Evolutionary conservation across 495 filamentous ascomycete genomes (phyloP).

Genomic region (Aspergillus egyptiacus): DNA sequence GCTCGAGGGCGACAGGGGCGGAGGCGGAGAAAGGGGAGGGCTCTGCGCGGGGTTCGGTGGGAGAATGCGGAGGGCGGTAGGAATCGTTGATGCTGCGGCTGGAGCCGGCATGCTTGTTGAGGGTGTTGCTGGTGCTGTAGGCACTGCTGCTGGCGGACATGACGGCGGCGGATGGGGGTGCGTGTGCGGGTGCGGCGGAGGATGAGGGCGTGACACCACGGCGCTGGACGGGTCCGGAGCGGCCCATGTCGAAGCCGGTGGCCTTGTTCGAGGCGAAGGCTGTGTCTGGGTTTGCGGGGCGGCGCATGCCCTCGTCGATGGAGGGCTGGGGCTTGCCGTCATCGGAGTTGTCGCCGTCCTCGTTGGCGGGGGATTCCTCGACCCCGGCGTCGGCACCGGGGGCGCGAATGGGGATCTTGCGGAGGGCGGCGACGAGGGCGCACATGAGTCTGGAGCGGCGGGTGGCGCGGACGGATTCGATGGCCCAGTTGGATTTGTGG

Average conservation of each 20-base stretch:
- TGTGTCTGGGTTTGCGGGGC: conserved; percentile 8
- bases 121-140: conserved; percentile 36
- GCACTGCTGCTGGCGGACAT: conserved; percentile 3
- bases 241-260: conserved; percentile 32
- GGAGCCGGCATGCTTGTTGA: conserved; percentile 35
- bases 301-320: conserved; percentile 8
- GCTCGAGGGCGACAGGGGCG: conserved; percentile 22
- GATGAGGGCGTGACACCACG: no score
- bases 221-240: conserved; percentile 29
- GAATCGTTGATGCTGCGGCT: conserved; percentile 34
- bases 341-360: conserved; percentile 2
- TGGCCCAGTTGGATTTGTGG: conserved; percentile 96
- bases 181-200: no score
- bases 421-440: conserved; percentile 78
- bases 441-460: conserved; percentile 96
- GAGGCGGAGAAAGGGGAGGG: conserved; percentile 22
- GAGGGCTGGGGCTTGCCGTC: conserved; percentile 2
- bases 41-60: conserved; percentile 21
- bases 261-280: conserved; percentile 23
- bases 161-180: conserved; percentile 16
- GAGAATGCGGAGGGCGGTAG: conserved; percentile 36
- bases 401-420: conserved; percentile 74
- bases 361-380: conserved; percentile 13
- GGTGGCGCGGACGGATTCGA: conserved; percentile 73
- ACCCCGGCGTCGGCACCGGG: conserved; percentile 12